A percentile compares a stretch with the other conserved stretches of the same genome.
Evolutionary conservation across 2,329 filamentous ascomycete genomes (phyloP).

Genomic region (Paraphoma sp.): DNA sequence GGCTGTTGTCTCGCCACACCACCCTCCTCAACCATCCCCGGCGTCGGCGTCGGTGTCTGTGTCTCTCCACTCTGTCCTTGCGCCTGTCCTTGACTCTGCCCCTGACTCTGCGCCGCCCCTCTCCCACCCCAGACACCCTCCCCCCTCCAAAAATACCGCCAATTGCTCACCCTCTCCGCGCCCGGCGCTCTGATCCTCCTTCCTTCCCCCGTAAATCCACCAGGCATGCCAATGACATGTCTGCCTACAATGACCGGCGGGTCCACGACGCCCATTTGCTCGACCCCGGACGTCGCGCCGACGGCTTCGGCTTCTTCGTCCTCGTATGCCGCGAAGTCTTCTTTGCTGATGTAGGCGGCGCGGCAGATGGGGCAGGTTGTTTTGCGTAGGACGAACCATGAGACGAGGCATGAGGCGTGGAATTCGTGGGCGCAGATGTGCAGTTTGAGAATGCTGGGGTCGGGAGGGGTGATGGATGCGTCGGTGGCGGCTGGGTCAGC

Average conservation of each 20-base stretch:
- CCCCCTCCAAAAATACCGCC: neutral
- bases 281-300: neutral
- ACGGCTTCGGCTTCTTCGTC: slow-evolving; percentile 14
- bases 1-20: neutral
- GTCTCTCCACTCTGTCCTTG: too few relatives aligned
- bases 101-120: too few relatives aligned
- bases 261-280: neutral
- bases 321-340: slow-evolving; percentile 22
- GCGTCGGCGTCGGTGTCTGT: too few relatives aligned
- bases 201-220: neutral
- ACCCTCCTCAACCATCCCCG: neutral
- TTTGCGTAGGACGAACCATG: slow-evolving; percentile 39
- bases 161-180: neutral
- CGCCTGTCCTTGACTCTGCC: too few relatives aligned
- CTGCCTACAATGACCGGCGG: neutral
- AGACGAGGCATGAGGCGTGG: slow-evolving; percentile 40
- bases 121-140: neutral
- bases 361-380: slow-evolving; percentile 42
- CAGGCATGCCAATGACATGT: neutral
- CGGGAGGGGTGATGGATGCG: neutral
- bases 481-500: slow-evolving; percentile 14
- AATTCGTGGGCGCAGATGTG: slow-evolving; percentile 38
- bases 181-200: neutral
- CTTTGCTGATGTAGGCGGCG: slow-evolving; percentile 31
- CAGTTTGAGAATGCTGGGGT: slow-evolving; percentile 27